Evolutionary conservation across 805 yeast species (phyloP).

Genomic region (Komagataella ulmi): DNA sequence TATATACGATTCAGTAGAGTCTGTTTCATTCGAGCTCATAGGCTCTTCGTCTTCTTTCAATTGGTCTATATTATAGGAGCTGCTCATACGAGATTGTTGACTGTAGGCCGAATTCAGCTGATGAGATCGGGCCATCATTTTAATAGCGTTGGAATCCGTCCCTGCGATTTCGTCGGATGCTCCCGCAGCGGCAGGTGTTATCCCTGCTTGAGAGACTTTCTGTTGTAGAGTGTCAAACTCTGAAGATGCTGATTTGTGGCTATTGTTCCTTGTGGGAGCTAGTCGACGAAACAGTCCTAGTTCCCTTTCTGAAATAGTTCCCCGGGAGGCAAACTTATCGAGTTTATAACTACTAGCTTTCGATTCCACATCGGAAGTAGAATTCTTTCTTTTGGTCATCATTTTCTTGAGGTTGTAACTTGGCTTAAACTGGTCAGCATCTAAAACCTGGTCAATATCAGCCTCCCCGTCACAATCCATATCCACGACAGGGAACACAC

Average conservation of each 20-base stretch:
- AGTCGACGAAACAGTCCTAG: not conserved
- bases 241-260: not conserved
- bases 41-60: not conserved
- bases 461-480: slow-evolving; percentile 28
- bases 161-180: slow-evolving; percentile 34
- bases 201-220: slow-evolving; percentile 17
- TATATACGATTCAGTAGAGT: not conserved
- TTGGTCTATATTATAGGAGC: not conserved
- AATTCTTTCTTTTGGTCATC: not conserved
- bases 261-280: not conserved
- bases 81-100: not conserved
- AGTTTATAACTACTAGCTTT: not conserved
- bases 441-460: slow-evolving; percentile 10
- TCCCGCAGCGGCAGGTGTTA: slow-evolving; percentile 26
- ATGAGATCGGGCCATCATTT: not conserved
- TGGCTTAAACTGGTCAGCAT: slow-evolving; percentile 13
- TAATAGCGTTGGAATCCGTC: slow-evolving; percentile 7
- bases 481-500: slow-evolving; percentile 70
- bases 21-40: not conserved
- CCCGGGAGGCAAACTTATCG: not conserved
- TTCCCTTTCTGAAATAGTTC: not conserved
- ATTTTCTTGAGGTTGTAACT: not conserved
- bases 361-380: not conserved
- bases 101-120: not conserved
- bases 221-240: not conserved